Evolutionary conservation across 23 red algal genomes (phyloP).

Genomic region (Cyanidiococcus yangmingshanensis): DNA sequence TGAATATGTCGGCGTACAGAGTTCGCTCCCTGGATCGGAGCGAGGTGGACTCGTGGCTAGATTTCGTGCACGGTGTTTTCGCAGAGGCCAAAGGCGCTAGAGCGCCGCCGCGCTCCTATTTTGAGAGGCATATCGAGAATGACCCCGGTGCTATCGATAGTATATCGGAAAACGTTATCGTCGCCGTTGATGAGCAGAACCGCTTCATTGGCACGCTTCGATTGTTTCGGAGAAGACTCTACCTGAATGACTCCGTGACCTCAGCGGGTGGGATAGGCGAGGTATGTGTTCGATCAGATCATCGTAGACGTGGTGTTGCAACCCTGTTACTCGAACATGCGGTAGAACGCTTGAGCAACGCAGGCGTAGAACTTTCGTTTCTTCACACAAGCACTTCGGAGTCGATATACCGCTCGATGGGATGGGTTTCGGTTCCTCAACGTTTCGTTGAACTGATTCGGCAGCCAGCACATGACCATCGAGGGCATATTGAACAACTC

Average conservation of each 20-base stretch:
- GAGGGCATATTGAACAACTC: background rate
- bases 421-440: slow-evolving; percentile 7
- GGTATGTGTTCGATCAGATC: background rate
- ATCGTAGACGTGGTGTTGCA: background rate
- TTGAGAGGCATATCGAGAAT: slow-evolving; percentile 3
- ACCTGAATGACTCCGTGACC: background rate
- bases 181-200: background rate
- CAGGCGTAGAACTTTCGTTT: background rate
- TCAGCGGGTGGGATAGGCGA: slow-evolving; percentile 1
- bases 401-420: background rate
- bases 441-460: background rate
- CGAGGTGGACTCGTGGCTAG: background rate
- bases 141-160: background rate
- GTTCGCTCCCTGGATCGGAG: background rate
- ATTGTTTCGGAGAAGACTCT: background rate
- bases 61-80: background rate
- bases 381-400: slow-evolving; percentile 6
- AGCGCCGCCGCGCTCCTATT: background rate
- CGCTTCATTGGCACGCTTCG: background rate
- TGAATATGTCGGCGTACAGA: background rate
- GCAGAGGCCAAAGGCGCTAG: background rate
- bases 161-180: background rate
- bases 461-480: background rate
- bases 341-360: background rate
- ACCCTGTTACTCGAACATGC: background rate